phyloP scores from a whole-genome alignment of 306 rosid species.

The Cicer pinnatifidum region DNA sequence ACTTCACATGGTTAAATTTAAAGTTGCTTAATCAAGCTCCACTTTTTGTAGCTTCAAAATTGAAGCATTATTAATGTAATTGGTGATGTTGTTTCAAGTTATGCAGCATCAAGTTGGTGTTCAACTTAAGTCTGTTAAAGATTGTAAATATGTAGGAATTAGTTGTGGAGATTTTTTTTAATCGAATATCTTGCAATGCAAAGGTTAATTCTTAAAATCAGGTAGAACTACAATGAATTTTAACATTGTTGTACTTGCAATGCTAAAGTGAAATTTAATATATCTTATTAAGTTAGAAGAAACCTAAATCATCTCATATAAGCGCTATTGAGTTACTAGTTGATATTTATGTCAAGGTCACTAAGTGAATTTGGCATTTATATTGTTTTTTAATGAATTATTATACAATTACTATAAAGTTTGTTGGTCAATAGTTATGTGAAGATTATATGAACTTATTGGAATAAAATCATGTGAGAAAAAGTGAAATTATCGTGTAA shows the following conservation, averaged over 20 bases:
- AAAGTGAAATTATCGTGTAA: background rate
- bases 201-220: too few species aligned
- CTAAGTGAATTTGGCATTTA: background rate
- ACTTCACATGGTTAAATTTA: slow-evolving; percentile 3
- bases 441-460: background rate
- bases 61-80: background rate
- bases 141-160: background rate
- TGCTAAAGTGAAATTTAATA: too few species aligned
- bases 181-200: too few species aligned
- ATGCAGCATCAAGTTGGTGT: background rate
- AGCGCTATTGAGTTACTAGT: too few species aligned
- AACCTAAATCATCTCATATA: too few species aligned
- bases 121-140: background rate
- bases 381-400: background rate
- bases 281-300: too few species aligned
- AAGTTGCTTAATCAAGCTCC: background rate
- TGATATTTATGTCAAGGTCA: background rate
- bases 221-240: too few species aligned
- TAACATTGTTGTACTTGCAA: too few species aligned
- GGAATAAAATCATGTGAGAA: background rate
- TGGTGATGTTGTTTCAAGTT: background rate
- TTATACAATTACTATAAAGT: background rate
- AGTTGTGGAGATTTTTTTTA: background rate
- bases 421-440: background rate
- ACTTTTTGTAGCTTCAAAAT: background rate